Conservation (phyloP, 306 rosid genomes). For the Lotus japonicus region DNA sequence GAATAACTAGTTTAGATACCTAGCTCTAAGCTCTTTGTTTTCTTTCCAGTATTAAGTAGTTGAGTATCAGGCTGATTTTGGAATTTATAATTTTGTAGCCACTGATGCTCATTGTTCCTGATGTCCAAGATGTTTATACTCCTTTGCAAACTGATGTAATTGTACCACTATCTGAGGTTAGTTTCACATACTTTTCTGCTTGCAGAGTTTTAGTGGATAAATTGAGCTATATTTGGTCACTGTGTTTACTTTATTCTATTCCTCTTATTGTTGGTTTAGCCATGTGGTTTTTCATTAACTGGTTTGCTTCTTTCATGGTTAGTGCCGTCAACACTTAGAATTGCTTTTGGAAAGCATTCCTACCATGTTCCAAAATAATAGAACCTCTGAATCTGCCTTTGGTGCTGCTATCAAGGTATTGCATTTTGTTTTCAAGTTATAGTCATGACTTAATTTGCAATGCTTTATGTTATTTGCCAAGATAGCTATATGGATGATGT, state of each 20-base stretch:
- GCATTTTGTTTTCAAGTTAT: conserved; percentile 18
- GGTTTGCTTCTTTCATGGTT: conserved; percentile 20
- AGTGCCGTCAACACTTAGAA: conserved; percentile 96
- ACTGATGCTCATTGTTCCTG: conserved; percentile 96
- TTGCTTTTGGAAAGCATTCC: conserved; percentile 88
- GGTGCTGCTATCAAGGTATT: conserved; percentile 95
- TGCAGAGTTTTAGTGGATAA: conserved; percentile 3
- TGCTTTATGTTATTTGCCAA: conserved; percentile 5
- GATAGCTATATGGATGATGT: conserved; percentile 7
- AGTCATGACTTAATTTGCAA: neutral
- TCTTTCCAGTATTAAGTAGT: neutral
- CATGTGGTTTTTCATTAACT: conserved; percentile 6
- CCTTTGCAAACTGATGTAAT: conserved; percentile 87
- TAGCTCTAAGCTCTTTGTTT: conserved; percentile 7
- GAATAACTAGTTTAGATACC: neutral
- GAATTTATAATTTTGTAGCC: conserved; percentile 54
- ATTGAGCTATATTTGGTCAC: neutral
- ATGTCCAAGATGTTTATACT: conserved; percentile 96
- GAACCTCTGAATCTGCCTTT: conserved; percentile 91
- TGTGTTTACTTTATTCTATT: conserved; percentile 7
- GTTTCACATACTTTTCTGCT: conserved; percentile 11
- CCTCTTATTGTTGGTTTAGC: neutral
- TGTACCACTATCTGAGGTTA: conserved; percentile 90
- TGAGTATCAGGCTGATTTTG: conserved; percentile 18
- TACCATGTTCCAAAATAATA: conserved; percentile 75